Base-by-base conservation (phyloP, 2,329 filamentous ascomycete species). In the Aspergillus persii region DNA sequence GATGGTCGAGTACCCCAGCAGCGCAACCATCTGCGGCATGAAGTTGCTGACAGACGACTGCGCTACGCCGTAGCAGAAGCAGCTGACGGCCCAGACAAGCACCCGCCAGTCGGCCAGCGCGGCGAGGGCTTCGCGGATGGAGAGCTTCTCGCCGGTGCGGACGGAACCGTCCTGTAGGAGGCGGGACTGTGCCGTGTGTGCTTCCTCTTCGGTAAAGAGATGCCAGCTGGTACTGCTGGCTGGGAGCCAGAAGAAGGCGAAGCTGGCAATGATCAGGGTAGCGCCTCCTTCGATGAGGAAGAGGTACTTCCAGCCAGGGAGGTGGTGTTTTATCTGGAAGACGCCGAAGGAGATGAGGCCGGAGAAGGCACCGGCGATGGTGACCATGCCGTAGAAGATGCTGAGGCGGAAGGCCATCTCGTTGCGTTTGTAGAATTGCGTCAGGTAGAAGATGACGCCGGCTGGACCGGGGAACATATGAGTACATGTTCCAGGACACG, bases 341-440 rank as follows among this genome's bases (percentile, higher is more conserved):
- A 53, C 2, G 67, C 72, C 26, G 0, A 61, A 57, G 12, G 62
- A 61, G 39, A 63, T 63, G 12, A 67, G 58, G 0, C 61, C 61
- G 5, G 60, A 61, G 8, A 61, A 62, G 4, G 60, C 57, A 47
- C 62, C 65, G 9, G 56, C 61, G 15, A 63, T 50, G 44, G 60
- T 53, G 29, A 53, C 57, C 5, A 74, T 71, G 0, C 70, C 71
- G 54, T 73, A 76, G 44, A 77, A 74, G 0, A 77, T 76, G 1
- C 77, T 77, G 53, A 56, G 76, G 74, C 12, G 81, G 80, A 61
- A 66, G 72, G 62, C 59, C 15, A 56, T 58, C 50, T 86, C 84
- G 53, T 82, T 80, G 51, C 85, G 80, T 1, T 86, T 89, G 71
- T 89, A 89, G 82, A 86, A 89, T 65, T 87, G 86, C 0, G 84